A percentile compares a stretch with the other conserved stretches of the same genome.
Conservation (phyloP, 2,329 filamentous ascomycete species). For the Talaromyces islandicus region DNA sequence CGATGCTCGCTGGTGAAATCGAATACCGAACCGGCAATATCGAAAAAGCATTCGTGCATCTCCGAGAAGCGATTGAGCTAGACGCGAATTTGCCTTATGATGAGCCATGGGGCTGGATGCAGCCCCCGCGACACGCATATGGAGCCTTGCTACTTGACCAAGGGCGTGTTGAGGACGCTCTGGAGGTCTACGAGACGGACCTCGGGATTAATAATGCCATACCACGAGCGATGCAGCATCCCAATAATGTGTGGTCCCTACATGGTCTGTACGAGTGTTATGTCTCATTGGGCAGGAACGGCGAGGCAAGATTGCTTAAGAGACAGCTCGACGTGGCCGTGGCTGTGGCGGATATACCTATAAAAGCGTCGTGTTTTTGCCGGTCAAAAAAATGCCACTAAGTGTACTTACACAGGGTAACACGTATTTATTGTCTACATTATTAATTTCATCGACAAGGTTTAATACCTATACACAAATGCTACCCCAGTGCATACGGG, state of each 20-base stretch:
- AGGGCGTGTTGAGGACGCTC: constrained; percentile 46
- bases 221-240: constrained; percentile 57
- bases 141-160: constrained; percentile 60
- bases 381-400: constrained; percentile 12
- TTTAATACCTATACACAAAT: neutral
- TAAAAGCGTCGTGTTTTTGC: constrained; percentile 53
- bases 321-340: constrained; percentile 45
- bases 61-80: constrained; percentile 50
- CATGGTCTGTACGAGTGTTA: constrained; percentile 66
- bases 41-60: constrained; percentile 50
- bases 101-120: constrained; percentile 69
- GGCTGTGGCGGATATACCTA: constrained; percentile 52
- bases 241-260: constrained; percentile 65
- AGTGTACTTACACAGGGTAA: neutral
- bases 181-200: constrained; percentile 51
- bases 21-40: constrained; percentile 56
- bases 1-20: constrained; percentile 58
- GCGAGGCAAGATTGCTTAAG: constrained; percentile 39
- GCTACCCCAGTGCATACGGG: neutral
- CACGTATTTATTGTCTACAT: neutral
- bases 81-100: constrained; percentile 58
- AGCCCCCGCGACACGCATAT: constrained; percentile 59
- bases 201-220: constrained; percentile 52
- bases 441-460: neutral
- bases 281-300: constrained; percentile 41